Conservation (phyloP, 495 filamentous ascomycete species). For the Pyronema omphalodes region DNA sequence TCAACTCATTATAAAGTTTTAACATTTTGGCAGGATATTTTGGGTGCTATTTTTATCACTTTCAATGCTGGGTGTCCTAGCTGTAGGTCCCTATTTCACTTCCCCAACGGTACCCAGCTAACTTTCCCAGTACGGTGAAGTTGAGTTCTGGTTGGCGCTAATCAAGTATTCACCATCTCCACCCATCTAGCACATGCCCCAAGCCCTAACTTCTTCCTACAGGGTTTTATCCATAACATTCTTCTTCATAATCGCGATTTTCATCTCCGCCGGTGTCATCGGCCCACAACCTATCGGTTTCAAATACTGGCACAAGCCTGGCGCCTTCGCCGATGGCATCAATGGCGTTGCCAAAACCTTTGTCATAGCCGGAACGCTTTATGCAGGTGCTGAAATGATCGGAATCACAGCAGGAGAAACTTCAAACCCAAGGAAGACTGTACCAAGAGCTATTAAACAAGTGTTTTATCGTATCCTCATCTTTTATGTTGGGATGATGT, state of each 20-base stretch:
- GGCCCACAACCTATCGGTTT: constrained; percentile 34
- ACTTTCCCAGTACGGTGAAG: constrained; percentile 27
- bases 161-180: constrained; percentile 19
- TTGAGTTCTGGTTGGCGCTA: constrained; percentile 31
- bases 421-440: constrained; percentile 48
- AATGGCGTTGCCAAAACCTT: constrained; percentile 40
- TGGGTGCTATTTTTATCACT: constrained; percentile 35
- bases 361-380: constrained; percentile 51
- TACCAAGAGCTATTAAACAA: constrained; percentile 54
- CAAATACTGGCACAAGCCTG: constrained; percentile 49
- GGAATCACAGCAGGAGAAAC: constrained; percentile 60
- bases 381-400: constrained; percentile 56
- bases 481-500: constrained; percentile 27
- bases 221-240: constrained; percentile 28
- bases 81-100: neutral
- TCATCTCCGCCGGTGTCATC: constrained; percentile 35
- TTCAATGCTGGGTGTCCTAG: constrained; percentile 27
- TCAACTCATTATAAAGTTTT: too few relatives aligned
- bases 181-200: too few relatives aligned
- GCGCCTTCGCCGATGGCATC: constrained; percentile 49
- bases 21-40: constrained; percentile 36
- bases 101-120: too few relatives aligned
- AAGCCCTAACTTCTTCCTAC: too few relatives aligned
- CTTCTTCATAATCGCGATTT: constrained; percentile 31
- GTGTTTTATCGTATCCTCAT: constrained; percentile 61